These are phyloP conservation scores for Orychophragmus violaceus DNA, from an alignment of 345 rosid species.

Conservation along the genomic window DNA sequence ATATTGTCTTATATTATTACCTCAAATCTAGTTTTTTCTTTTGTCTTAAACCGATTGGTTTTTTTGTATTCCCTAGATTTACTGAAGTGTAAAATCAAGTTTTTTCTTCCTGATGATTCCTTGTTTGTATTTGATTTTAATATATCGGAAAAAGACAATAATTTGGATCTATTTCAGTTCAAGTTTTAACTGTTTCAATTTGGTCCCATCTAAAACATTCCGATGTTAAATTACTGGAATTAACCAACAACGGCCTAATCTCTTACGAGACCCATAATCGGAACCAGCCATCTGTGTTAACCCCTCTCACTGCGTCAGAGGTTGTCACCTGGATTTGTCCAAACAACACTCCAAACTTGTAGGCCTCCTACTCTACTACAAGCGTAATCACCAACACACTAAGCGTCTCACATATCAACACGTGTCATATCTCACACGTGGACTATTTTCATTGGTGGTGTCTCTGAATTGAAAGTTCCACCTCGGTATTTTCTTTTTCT, in stretches of 20 bases:
- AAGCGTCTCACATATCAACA: constrained; percentile 20
- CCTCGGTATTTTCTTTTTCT: background rate
- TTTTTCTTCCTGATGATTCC: background rate
- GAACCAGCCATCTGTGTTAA: background rate
- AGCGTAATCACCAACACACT: constrained; percentile 26
- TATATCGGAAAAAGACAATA: background rate
- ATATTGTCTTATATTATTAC: constrained; percentile 26
- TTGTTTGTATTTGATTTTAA: constrained; percentile 8
- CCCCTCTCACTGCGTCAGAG: background rate
- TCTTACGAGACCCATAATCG: background rate
- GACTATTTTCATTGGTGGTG: background rate
- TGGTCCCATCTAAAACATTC: background rate
- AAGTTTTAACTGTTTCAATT: background rate
- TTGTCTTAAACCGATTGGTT: background rate
- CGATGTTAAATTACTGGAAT: background rate
- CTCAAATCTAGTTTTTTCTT: background rate
- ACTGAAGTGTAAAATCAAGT: constrained; percentile 27
- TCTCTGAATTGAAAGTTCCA: constrained; percentile 10
- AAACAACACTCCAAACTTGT: constrained; percentile 16
- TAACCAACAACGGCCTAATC: background rate
- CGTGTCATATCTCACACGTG: constrained; percentile 18
- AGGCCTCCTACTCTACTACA: background rate
- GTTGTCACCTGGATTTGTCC: background rate
- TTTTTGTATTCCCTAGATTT: constrained; percentile 8
- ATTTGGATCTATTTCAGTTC: background rate